These are phyloP conservation scores for Sphaerostilbella broomeana DNA, from an alignment of 2,329 filamentous ascomycete genomes.

Conservation along the genomic window DNA sequence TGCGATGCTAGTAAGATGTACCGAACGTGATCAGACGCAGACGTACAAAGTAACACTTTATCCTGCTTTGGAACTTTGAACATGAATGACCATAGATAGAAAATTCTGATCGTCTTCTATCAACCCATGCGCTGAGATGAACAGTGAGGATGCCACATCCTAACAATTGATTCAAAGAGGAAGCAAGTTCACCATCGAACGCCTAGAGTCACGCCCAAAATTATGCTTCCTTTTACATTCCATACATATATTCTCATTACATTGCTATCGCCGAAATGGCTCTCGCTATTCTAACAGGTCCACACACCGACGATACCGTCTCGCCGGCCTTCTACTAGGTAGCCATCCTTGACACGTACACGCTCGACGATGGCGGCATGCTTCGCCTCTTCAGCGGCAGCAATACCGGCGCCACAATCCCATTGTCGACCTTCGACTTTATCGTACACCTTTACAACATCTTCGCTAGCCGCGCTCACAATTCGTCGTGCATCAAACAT, in stretches of 20 bases:
- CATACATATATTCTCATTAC: conserved; percentile 1
- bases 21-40: background rate
- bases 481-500: conserved; percentile 93
- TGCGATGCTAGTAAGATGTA: no score
- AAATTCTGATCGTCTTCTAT: no score
- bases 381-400: conserved; percentile 59
- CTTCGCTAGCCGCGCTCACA: conserved; percentile 81
- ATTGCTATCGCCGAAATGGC: conserved; percentile 7
- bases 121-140: no score
- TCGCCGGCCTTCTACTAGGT: conserved; percentile 80
- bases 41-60: no score
- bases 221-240: no score
- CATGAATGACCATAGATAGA: no score
- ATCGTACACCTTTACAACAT: conserved; percentile 96
- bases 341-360: conserved; percentile 88
- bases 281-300: conserved; percentile 52
- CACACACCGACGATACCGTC: conserved; percentile 88
- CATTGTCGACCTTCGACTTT: conserved; percentile 93
- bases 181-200: no score
- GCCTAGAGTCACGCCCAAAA: no score
- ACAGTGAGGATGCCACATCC: no score
- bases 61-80: no score
- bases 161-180: no score
- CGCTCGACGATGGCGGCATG: conserved; percentile 67
- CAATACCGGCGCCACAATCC: conserved; percentile 84